These are phyloP conservation scores for Puccinia coronata DNA, from an alignment of 1,284 basidiomycete genomes.

Conservation along the genomic window DNA sequence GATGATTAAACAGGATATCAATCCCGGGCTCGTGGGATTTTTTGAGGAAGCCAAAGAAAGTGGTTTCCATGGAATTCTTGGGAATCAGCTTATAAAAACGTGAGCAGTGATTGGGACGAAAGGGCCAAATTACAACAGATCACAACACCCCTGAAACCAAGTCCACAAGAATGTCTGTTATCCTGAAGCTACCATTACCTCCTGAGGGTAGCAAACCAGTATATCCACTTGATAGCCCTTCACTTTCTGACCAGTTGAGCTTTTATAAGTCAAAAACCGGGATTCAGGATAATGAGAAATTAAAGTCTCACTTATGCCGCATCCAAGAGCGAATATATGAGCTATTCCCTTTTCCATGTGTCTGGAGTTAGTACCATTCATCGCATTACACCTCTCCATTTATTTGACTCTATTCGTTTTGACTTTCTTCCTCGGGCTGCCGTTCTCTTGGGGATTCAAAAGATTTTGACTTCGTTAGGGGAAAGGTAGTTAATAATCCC, in stretches of 20 bases:
- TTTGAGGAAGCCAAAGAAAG: too few species aligned
- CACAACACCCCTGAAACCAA: too few species aligned
- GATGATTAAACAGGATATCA: too few species aligned
- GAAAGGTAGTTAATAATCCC: conserved; percentile 14
- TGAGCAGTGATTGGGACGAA: too few species aligned
- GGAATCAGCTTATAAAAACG: too few species aligned
- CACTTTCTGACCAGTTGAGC: neutral
- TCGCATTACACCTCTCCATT: neutral
- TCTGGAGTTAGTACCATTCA: conserved; percentile 1
- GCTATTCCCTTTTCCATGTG: conserved; percentile 6
- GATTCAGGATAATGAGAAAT: conserved; percentile 5
- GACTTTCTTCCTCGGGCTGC: neutral
- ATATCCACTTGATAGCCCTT: conserved; percentile 33
- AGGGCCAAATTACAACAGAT: too few species aligned
- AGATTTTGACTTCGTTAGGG: conserved; percentile 38
- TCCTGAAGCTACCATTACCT: conserved; percentile 18
- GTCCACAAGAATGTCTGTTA: conserved; percentile 1
- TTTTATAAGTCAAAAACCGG: conserved; percentile 25
- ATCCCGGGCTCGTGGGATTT: too few species aligned
- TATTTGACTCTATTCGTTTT: neutral
- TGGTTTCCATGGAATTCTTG: too few species aligned
- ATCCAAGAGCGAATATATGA: conserved; percentile 18
- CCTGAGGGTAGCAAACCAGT: conserved; percentile 11
- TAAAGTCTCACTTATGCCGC: conserved; percentile 3
- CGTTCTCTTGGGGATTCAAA: neutral